Evolutionary conservation across 176 grass and related monocot genomes (phyloP).

Genomic region (Puccinellia tenuiflora): DNA sequence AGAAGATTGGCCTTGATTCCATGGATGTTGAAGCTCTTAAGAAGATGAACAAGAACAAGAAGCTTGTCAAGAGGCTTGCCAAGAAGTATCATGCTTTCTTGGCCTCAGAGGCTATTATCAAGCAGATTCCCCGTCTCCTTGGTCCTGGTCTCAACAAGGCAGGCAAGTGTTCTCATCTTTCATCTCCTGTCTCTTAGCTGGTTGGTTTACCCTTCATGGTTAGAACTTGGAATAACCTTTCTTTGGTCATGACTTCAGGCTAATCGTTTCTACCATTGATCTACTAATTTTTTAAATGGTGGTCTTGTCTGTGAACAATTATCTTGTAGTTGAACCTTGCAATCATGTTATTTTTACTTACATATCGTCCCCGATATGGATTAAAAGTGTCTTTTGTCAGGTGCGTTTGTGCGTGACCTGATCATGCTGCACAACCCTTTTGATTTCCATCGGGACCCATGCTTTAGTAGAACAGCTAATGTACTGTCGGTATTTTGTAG

Average conservation of each 20-base stretch:
- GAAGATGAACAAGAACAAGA: slow-evolving; percentile 95
- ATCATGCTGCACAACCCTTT: not conserved
- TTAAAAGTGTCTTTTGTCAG: not conserved
- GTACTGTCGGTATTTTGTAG: no score
- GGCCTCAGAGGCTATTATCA: slow-evolving; percentile 78
- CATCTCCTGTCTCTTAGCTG: not conserved
- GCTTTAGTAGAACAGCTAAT: no score
- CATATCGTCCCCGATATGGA: not conserved
- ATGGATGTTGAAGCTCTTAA: slow-evolving; percentile 87
- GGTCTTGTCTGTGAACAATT: not conserved
- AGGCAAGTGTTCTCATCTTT: slow-evolving; percentile 32
- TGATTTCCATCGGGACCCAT: no score
- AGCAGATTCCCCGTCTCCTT: slow-evolving; percentile 87
- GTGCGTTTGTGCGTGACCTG: not conserved
- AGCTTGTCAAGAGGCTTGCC: slow-evolving; percentile 76
- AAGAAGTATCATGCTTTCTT: slow-evolving; percentile 94
- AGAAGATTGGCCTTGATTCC: slow-evolving; percentile 74
- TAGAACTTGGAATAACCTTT: no score
- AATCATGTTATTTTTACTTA: not conserved
- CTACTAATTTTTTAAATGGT: no score
- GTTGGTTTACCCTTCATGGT: no score
- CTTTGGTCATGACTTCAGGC: no score
- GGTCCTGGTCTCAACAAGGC: slow-evolving; percentile 88
- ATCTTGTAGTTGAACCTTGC: not conserved
- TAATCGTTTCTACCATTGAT: no score